Evolutionary conservation across 2,329 filamentous ascomycete species (phyloP).

Genomic region (Diaporthe sp.): DNA sequence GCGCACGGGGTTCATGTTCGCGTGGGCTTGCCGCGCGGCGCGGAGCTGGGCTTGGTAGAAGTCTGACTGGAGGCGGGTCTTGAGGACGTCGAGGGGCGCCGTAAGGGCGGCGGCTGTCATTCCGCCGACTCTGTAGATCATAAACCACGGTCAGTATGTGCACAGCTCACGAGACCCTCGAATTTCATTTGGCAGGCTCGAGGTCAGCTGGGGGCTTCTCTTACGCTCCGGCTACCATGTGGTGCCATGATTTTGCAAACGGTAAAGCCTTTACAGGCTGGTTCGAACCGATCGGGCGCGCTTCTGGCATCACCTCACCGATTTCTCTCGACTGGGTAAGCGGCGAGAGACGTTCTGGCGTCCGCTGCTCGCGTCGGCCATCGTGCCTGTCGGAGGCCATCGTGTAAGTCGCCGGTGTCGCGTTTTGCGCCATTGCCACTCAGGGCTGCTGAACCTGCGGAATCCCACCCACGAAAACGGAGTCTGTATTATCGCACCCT

Average conservation of each 20-base stretch:
- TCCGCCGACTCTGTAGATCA: slow-evolving; percentile 76
- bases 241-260: slow-evolving; percentile 86
- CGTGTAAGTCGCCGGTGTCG: slow-evolving; percentile 35
- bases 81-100: slow-evolving; percentile 92
- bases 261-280: slow-evolving; percentile 57
- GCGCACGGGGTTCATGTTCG: slow-evolving; percentile 73
- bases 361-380: slow-evolving; percentile 26
- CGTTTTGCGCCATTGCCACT: slow-evolving; percentile 41
- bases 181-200: slow-evolving; percentile 25
- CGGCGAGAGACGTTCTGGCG: slow-evolving; percentile 43
- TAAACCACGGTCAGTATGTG: slow-evolving; percentile 30
- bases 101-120: slow-evolving; percentile 96
- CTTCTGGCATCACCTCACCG: slow-evolving; percentile 65
- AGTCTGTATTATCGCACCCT: slow-evolving; percentile 24
- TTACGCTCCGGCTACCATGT: slow-evolving; percentile 92
- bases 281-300: slow-evolving; percentile 46
- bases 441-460: slow-evolving; percentile 1
- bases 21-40: slow-evolving; percentile 70
- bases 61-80: slow-evolving; percentile 93
- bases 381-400: slow-evolving; percentile 39
- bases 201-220: slow-evolving; percentile 47
- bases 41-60: slow-evolving; percentile 90
- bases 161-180: neutral
- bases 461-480: neutral
- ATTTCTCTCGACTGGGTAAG: slow-evolving; percentile 73